Conservation (phyloP, 1,139 yeast species). For the Kurtzmaniella natalensis region DNA sequence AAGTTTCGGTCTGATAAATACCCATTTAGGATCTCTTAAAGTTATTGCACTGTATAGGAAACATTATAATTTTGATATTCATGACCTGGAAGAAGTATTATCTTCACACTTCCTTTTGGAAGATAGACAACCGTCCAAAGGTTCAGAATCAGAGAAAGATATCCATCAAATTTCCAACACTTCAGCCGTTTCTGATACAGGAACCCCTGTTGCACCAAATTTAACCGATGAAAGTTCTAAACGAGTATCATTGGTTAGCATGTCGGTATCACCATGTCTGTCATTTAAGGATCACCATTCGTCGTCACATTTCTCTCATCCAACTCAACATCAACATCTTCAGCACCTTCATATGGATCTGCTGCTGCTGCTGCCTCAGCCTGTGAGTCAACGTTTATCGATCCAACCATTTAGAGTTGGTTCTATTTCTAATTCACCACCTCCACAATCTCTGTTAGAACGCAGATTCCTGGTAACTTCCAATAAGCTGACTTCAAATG, state of each 20-base stretch:
- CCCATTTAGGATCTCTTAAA: slow-evolving; percentile 69
- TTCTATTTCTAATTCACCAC: slow-evolving; percentile 49
- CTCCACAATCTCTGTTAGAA: slow-evolving; percentile 30
- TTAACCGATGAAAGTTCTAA: too few species aligned
- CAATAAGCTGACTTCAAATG: slow-evolving; percentile 49
- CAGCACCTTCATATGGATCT: background rate
- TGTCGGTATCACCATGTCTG: slow-evolving; percentile 30
- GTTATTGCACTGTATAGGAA: slow-evolving; percentile 76
- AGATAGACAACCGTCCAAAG: slow-evolving; percentile 23
- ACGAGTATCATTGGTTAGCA: slow-evolving; percentile 13
- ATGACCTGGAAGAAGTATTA: slow-evolving; percentile 61
- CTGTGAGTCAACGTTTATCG: slow-evolving; percentile 19
- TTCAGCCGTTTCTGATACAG: slow-evolving; percentile 1
- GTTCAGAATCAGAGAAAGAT: slow-evolving; percentile 4
- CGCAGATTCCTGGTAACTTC: slow-evolving; percentile 42
- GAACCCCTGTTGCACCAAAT: slow-evolving; percentile 1
- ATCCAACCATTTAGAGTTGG: slow-evolving; percentile 63
- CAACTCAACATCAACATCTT: background rate
- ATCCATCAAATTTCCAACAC: slow-evolving; percentile 4
- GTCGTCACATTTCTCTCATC: background rate
- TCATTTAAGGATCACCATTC: slow-evolving; percentile 8
- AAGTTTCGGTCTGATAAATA: slow-evolving; percentile 63
- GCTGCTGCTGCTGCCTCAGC: slow-evolving; percentile 2
- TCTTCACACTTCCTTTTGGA: slow-evolving; percentile 54
- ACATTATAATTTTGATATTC: slow-evolving; percentile 62